phyloP scores from a whole-genome alignment of 257 asterid species.

The Solanum peruvianum region DNA sequence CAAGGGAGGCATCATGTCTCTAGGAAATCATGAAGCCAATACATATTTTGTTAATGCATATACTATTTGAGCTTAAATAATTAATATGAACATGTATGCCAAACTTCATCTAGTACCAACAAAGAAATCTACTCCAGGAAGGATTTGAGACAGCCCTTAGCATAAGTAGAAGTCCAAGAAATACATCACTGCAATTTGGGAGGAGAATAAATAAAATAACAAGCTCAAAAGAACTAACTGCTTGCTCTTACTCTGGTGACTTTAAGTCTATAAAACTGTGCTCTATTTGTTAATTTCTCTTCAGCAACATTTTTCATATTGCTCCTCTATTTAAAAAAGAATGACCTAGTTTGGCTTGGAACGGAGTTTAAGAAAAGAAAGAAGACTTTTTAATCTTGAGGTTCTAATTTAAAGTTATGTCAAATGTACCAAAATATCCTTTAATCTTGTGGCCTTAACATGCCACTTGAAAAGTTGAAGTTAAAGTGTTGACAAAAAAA shows the following conservation, averaged over 20 bases:
- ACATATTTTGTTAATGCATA: neutral
- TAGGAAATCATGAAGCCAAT: neutral
- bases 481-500: neutral
- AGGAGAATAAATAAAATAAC: neutral
- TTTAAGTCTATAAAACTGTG: neutral
- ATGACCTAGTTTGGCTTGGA: neutral
- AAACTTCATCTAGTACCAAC: neutral
- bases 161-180: neutral
- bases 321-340: neutral
- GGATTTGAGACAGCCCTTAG: neutral
- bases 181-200: neutral
- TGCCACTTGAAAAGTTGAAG: neutral
- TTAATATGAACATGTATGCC: neutral
- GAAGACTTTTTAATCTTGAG: neutral
- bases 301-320: neutral
- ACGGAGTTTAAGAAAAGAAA: neutral
- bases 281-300: neutral
- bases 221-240: neutral
- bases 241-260: neutral
- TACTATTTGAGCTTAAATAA: neutral
- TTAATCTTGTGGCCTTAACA: neutral
- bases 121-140: neutral
- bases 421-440: neutral
- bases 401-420: neutral
- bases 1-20: neutral